Percentiles rank a stretch among this genome's conserved stretches.
Conservation (phyloP, 2,329 filamentous ascomycete species). For the Furcasterigmium furcatum region DNA sequence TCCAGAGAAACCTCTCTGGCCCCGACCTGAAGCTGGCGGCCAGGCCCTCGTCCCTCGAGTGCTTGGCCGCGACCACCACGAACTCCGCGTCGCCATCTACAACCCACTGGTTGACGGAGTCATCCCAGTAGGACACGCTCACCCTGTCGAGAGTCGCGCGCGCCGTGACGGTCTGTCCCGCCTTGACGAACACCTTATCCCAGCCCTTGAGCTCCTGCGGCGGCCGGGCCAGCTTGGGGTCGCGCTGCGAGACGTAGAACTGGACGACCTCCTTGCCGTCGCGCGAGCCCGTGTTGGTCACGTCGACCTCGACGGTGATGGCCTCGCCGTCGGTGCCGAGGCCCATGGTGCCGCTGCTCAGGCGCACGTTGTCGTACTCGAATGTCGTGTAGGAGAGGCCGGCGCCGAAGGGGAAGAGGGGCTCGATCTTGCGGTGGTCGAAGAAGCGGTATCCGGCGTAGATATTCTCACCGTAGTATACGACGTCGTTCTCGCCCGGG, state of each 20-base stretch:
- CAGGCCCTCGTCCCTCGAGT: slow-evolving; percentile 2
- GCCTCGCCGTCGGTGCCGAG: background rate
- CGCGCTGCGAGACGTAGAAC: slow-evolving; percentile 21
- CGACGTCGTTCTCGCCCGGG: slow-evolving; percentile 38
- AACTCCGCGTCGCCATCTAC: slow-evolving; percentile 20
- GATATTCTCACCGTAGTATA: slow-evolving; percentile 64
- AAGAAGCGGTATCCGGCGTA: slow-evolving; percentile 68
- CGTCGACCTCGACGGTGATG: slow-evolving; percentile 39
- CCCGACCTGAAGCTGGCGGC: background rate
- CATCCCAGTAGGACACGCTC: slow-evolving; percentile 4
- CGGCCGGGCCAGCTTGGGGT: slow-evolving; percentile 36
- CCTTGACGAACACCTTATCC: slow-evolving; percentile 32
- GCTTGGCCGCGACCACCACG: slow-evolving; percentile 17
- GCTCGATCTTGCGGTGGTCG: slow-evolving; percentile 39
- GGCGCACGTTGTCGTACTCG: slow-evolving; percentile 14
- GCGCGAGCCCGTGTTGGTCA: slow-evolving; percentile 21
- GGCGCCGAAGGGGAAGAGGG: slow-evolving; percentile 61
- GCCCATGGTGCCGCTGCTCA: background rate
- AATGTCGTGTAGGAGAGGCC: slow-evolving; percentile 68
- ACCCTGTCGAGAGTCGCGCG: slow-evolving; percentile 22
- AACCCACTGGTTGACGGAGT: slow-evolving; percentile 13
- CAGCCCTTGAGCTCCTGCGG: slow-evolving; percentile 41
- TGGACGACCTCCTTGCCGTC: slow-evolving; percentile 23
- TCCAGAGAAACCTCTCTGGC: too few relatives aligned
- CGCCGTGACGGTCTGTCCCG: slow-evolving; percentile 26